Conservation (phyloP, 2,329 filamentous ascomycete species). For the Verticillium isaacii region DNA sequence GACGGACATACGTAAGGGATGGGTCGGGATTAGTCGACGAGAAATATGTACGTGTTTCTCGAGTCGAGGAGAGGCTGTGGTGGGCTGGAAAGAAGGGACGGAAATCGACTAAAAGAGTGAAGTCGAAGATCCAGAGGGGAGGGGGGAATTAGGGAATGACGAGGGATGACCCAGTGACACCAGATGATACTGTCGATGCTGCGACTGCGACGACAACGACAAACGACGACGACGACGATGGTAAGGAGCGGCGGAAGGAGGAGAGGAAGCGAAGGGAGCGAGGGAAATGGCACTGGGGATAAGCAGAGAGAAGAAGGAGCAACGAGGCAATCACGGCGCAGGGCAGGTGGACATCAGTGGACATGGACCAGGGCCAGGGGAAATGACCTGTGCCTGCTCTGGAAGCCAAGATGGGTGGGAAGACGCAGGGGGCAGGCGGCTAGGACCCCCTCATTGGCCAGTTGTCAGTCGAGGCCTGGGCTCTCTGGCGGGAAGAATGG, state of each 20-base stretch:
- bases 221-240: slow-evolving; percentile 26
- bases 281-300: slow-evolving; percentile 7
- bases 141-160: slow-evolving; percentile 16
- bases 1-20: slow-evolving; percentile 4
- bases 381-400: slow-evolving; percentile 1
- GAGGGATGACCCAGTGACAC: slow-evolving; percentile 22
- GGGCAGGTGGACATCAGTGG: neutral
- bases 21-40: neutral
- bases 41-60: slow-evolving; percentile 4
- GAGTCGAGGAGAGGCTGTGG: neutral
- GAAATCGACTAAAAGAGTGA: slow-evolving; percentile 42
- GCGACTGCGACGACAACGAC: slow-evolving; percentile 22
- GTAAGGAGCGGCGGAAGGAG: slow-evolving; percentile 24
- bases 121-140: slow-evolving; percentile 31
- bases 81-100: slow-evolving; percentile 36
- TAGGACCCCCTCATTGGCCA: neutral
- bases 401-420: neutral
- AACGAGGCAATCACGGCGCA: neutral
- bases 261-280: slow-evolving; percentile 19
- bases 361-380: neutral
- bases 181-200: slow-evolving; percentile 17
- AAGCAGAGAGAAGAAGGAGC: slow-evolving; percentile 7
- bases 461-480: neutral
- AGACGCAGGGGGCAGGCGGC: neutral
- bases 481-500: neutral